A percentile compares a stretch with the other conserved stretches of the same genome.
phyloP scores from a whole-genome alignment of 495 filamentous ascomycete species.

The Trichoderma virens region DNA sequence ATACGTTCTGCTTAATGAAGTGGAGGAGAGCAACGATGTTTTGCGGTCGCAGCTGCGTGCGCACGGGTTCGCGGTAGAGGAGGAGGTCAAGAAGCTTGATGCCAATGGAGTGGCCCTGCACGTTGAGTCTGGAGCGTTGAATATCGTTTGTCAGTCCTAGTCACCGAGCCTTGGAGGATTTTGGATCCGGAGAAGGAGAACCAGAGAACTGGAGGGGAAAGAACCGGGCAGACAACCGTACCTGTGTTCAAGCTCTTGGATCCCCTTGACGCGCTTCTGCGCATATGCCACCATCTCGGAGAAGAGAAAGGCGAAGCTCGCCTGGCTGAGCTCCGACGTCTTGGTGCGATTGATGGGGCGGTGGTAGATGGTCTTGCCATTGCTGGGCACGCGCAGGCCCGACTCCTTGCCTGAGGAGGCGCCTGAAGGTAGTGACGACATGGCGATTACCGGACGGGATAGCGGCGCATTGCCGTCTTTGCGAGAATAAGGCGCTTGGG shows the following conservation, averaged over 20 bases:
- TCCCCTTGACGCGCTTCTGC: constrained; percentile 79
- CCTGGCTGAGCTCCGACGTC: constrained; percentile 78
- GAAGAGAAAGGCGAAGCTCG: constrained; percentile 93
- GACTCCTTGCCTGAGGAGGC: constrained; percentile 28
- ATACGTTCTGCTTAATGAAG: constrained; percentile 84
- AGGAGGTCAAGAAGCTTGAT: constrained; percentile 92
- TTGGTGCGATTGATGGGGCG: constrained; percentile 83
- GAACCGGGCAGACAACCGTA: constrained; percentile 31
- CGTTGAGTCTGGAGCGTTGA: constrained; percentile 63
- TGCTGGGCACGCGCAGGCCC: constrained; percentile 80
- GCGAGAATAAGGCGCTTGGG: neutral
- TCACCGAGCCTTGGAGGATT: neutral
- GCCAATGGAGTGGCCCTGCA: constrained; percentile 91
- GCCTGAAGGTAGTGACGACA: constrained; percentile 11
- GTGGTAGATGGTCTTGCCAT: constrained; percentile 97
- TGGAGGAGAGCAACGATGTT: constrained; percentile 88
- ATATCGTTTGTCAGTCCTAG: constrained; percentile 8
- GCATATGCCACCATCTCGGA: constrained; percentile 96
- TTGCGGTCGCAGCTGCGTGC: constrained; percentile 66
- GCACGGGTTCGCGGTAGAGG: constrained; percentile 65
- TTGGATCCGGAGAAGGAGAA: neutral
- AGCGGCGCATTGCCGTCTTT: constrained; percentile 3
- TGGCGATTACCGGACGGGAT: neutral
- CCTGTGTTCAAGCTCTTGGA: constrained; percentile 90
- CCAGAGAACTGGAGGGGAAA: neutral